Evolutionary conservation across 345 rosid genomes (phyloP).

Genomic region (Syzygium oleosum): DNA sequence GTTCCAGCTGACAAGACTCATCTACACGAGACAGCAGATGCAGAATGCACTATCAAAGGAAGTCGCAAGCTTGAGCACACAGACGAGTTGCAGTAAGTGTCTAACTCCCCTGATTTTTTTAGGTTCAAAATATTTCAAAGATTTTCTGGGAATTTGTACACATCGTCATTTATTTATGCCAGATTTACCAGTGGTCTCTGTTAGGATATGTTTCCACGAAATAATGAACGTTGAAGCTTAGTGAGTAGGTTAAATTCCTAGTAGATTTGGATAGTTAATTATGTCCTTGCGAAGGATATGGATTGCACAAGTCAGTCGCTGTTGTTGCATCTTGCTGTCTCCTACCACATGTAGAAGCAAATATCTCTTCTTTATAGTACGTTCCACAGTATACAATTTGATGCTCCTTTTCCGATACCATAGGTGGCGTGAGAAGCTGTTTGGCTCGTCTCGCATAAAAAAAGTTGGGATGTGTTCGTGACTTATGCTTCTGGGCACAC

Average conservation of each 20-base stretch:
- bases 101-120: not conserved
- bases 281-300: not conserved
- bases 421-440: not conserved
- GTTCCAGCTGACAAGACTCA: conserved; percentile 68
- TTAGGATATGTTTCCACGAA: not conserved
- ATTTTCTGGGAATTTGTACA: not conserved
- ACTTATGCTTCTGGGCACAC: not conserved
- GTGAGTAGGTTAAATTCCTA: not conserved
- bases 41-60: conserved; percentile 60
- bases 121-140: not conserved
- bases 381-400: not conserved
- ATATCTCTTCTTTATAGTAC: not conserved
- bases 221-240: not conserved
- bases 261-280: not conserved
- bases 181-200: not conserved
- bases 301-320: not conserved
- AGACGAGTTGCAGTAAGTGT: conserved; percentile 46
- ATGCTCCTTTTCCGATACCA: not conserved
- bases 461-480: not conserved
- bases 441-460: not conserved
- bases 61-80: conserved; percentile 83
- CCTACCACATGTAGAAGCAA: not conserved
- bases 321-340: not conserved
- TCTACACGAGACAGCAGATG: conserved; percentile 61
- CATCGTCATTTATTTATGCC: not conserved